These are phyloP conservation scores for Phycomyces nitens DNA, from an alignment of 192 early-diverging fungal genomes.

Conservation along the genomic window DNA sequence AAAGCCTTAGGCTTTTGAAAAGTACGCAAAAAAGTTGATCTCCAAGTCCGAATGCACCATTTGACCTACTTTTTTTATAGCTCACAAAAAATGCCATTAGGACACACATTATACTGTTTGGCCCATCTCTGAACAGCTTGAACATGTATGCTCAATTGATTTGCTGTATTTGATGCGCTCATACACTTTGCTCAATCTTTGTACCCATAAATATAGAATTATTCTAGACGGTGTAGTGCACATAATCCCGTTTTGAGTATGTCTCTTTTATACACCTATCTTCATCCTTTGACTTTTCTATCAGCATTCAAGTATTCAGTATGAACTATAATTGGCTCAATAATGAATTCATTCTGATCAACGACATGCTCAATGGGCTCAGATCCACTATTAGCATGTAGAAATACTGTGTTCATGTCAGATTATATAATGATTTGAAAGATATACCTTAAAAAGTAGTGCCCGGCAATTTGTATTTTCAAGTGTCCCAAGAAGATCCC, in stretches of 20 bases:
- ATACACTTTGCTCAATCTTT: slow-evolving; percentile 6
- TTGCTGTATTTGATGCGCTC: slow-evolving; percentile 2
- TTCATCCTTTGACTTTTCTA: neutral
- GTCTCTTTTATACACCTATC: neutral
- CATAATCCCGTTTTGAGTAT: slow-evolving; percentile 3
- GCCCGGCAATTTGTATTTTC: neutral
- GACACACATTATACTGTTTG: slow-evolving; percentile 3
- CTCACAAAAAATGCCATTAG: slow-evolving; percentile 3
- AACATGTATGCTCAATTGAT: neutral
- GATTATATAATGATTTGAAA: neutral
- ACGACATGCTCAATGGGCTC: slow-evolving; percentile 12
- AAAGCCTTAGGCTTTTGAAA: too few species aligned
- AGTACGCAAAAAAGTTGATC: neutral
- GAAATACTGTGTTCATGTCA: slow-evolving; percentile 19
- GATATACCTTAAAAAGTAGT: too few species aligned
- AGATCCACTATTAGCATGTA: slow-evolving; percentile 5
- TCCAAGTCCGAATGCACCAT: neutral
- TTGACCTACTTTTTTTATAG: neutral
- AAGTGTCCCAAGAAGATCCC: too few species aligned
- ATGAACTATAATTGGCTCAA: neutral
- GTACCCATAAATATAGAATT: neutral
- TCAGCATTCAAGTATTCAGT: neutral
- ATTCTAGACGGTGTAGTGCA: neutral
- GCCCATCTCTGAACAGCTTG: neutral
- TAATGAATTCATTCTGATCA: slow-evolving; percentile 11